Evolutionary conservation across 176 grass and related monocot genomes (phyloP), one percentile per base, ranked within the genome.

Genomic region (Puya raimondii): DNA sequence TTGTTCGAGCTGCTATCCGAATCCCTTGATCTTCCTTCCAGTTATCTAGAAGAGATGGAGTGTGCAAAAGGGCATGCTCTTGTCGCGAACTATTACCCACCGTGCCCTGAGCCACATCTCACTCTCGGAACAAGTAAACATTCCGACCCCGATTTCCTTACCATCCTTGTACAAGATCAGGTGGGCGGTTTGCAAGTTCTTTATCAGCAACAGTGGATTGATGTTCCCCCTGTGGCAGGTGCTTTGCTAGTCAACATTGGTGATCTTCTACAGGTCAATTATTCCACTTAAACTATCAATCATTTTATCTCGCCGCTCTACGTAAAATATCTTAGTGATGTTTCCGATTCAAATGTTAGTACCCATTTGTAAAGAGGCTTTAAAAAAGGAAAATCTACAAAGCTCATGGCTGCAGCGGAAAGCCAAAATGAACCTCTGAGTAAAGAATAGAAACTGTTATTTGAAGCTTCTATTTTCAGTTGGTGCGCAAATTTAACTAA

Each of bases 61-160:
- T 82, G 72, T 33, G 51, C 66, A 20, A 70, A 70, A 23, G 65
- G 58, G 17, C 80, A 76, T 64, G 8, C 14, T 3, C 21, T 82
- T 1, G 20, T 70, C 15, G 52, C 10, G 2, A 50, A 82, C 51
- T 82, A 82, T 61, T 76, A 82, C 47, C 72, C 79, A 0, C 48
- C 80, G 3, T 82, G 80, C 9, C 72, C 80, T 22, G 53, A 82
- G 33, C 80, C 80, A 3, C 17, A 82, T 8, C 70, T 84, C 0
- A 78, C 75, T 10, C 52, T 79, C 12, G 82, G 82, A 16, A 49
- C 54, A 3, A 47, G 49, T 12, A 57, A 13, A 22, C 82, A 84
- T 64, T 70, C 76, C 0, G 82, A 80, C 58, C 66, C 71, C 11
- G 64, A 68, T 26, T 63, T 75, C 50, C 6, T 78, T 42, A 80